Conservation (phyloP, 2,329 filamentous ascomycete species). For the Teratosphaeria pseudoeucalypti region DNA sequence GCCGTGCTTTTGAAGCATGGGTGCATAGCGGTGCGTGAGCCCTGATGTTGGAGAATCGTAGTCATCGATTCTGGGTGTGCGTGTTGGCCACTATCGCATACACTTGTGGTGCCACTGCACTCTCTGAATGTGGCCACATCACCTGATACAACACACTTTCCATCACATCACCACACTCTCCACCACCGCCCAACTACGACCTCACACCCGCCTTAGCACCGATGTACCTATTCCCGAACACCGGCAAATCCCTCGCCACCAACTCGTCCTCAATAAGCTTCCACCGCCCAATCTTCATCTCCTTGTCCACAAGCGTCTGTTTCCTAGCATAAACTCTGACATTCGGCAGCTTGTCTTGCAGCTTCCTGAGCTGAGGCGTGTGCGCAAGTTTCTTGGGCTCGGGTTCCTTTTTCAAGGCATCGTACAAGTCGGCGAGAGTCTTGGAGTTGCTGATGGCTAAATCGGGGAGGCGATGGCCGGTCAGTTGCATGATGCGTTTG, state of each 20-base stretch:
- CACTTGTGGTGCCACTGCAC: too few species aligned
- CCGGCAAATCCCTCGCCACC: conserved; percentile 49
- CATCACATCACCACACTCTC: not conserved
- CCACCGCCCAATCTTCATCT: conserved; percentile 62
- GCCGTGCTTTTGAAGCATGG: too few species aligned
- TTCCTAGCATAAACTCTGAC: conserved; percentile 56
- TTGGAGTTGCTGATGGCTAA: conserved; percentile 41
- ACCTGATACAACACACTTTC: not conserved
- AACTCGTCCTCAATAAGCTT: conserved; percentile 70
- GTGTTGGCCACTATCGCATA: too few species aligned
- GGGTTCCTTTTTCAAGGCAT: conserved; percentile 25
- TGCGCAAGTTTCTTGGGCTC: conserved; percentile 51
- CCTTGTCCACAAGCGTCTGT: conserved; percentile 60
- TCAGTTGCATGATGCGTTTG: conserved; percentile 72
- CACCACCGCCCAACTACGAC: not conserved
- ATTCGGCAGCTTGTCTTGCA: conserved; percentile 52
- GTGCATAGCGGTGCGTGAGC: too few species aligned
- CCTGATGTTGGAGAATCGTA: too few species aligned
- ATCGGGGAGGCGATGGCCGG: conserved; percentile 67
- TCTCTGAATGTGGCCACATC: not conserved
- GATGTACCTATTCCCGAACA: conserved; percentile 31
- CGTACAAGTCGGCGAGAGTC: conserved; percentile 30
- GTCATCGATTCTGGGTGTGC: too few species aligned
- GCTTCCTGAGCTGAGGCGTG: conserved; percentile 39
- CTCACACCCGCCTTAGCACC: conserved; percentile 1